phyloP scores from a whole-genome alignment of 2,329 filamentous ascomycete species.

The Ceratocystis albifundus region DNA sequence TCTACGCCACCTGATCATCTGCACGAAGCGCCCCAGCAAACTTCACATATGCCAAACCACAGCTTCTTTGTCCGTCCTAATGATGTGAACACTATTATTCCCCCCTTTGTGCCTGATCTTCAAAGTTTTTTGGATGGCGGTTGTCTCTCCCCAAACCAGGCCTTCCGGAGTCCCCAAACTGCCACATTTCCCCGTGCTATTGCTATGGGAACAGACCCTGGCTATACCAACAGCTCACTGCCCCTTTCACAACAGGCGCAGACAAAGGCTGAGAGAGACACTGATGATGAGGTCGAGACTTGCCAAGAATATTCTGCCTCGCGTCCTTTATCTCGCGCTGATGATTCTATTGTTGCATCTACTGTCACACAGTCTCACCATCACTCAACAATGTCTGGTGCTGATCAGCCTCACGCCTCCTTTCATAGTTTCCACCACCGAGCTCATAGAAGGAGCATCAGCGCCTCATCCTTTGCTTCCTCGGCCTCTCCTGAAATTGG shows the following conservation, averaged over 20 bases:
- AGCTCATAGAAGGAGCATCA: slow-evolving; percentile 39
- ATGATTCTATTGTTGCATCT: slow-evolving; percentile 17
- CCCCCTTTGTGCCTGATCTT: slow-evolving; percentile 40
- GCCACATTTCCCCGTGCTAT: slow-evolving; percentile 16
- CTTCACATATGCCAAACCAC: slow-evolving; percentile 44
- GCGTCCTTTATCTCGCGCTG: slow-evolving; percentile 12
- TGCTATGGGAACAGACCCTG: background rate
- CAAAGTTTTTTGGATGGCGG: slow-evolving; percentile 25
- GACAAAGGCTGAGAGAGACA: background rate
- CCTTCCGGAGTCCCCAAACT: slow-evolving; percentile 20
- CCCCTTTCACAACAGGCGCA: background rate
- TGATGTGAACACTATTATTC: slow-evolving; percentile 32
- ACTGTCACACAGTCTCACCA: slow-evolving; percentile 17
- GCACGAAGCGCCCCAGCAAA: slow-evolving; percentile 40
- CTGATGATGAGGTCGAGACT: background rate
- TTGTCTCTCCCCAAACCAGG: slow-evolving; percentile 20
- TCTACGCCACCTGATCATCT: slow-evolving; percentile 44
- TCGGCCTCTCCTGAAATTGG: slow-evolving; percentile 24
- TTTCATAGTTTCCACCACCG: slow-evolving; percentile 46
- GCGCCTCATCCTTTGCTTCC: slow-evolving; percentile 13
- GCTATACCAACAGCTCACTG: background rate
- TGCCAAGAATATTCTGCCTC: slow-evolving; percentile 10
- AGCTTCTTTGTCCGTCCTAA: slow-evolving; percentile 26
- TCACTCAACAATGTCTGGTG: slow-evolving; percentile 11
- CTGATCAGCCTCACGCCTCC: slow-evolving; percentile 47